phyloP scores from a whole-genome alignment of 2,329 filamentous ascomycete species.

The Dactylonectria estremocensis region DNA sequence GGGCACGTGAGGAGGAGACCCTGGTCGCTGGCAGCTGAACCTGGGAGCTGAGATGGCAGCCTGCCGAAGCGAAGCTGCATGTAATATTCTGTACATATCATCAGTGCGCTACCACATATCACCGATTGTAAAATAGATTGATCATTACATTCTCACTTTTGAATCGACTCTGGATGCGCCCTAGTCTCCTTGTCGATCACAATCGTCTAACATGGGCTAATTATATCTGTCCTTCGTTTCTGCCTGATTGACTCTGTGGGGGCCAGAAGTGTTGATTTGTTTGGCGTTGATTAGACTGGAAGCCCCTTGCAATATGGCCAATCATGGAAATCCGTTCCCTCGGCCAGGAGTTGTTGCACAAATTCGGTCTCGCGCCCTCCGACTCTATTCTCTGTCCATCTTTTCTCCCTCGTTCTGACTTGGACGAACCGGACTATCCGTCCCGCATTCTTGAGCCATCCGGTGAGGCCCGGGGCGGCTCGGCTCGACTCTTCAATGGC shows the following conservation, averaged over 20 bases:
- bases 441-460: not conserved
- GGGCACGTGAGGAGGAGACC: not conserved
- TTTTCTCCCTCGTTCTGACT: not conserved
- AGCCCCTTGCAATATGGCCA: not conserved
- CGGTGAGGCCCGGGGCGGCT: not conserved
- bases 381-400: not conserved
- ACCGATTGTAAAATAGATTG: not conserved
- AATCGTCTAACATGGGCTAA: not conserved
- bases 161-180: too few species aligned
- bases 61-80: not conserved
- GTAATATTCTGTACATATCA: constrained; percentile 5
- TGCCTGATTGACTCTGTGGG: constrained; percentile 23
- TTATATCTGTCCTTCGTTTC: constrained; percentile 2
- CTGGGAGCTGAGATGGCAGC: not conserved
- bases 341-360: not conserved
- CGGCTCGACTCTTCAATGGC: constrained; percentile 1
- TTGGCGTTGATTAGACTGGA: not conserved
- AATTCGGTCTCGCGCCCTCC: not conserved
- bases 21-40: not conserved
- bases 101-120: not conserved
- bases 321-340: not conserved
- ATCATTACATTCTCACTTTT: too few species aligned
- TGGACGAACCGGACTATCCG: not conserved
- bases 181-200: not conserved
- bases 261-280: constrained; percentile 7